These are phyloP conservation scores for Penicillium cosmopolitanum DNA, from an alignment of 495 filamentous ascomycete genomes.

Conservation along the genomic window DNA sequence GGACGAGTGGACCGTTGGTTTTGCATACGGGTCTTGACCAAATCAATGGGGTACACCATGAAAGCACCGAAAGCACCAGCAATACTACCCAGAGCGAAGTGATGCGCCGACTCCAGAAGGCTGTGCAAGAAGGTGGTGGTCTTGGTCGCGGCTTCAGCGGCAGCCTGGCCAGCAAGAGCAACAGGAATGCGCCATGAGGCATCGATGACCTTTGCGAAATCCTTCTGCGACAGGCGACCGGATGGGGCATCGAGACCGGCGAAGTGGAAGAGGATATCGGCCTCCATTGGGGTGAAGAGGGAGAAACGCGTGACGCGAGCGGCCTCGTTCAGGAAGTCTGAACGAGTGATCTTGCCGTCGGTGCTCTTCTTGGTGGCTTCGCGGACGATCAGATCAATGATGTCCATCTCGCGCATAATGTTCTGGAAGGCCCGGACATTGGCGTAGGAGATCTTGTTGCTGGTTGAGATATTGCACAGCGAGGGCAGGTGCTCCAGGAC, in stretches of 20 bases:
- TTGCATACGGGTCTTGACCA: slow-evolving; percentile 98
- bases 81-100: slow-evolving; percentile 84
- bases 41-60: slow-evolving; percentile 98
- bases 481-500: slow-evolving; percentile 91
- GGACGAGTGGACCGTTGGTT: slow-evolving; percentile 84
- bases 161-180: slow-evolving; percentile 40
- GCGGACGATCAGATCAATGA: slow-evolving; percentile 88
- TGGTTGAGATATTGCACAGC: slow-evolving; percentile 90
- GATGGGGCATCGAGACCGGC: slow-evolving; percentile 88
- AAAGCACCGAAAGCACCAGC: slow-evolving; percentile 98
- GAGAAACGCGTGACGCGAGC: slow-evolving; percentile 88
- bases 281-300: slow-evolving; percentile 97
- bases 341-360: slow-evolving; percentile 90
- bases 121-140: slow-evolving; percentile 60
- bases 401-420: slow-evolving; percentile 94
- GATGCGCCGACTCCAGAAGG: slow-evolving; percentile 78
- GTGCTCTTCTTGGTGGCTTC: slow-evolving; percentile 80
- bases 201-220: slow-evolving; percentile 95
- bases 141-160: slow-evolving; percentile 51
- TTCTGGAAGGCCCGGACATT: slow-evolving; percentile 98
- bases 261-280: slow-evolving; percentile 98
- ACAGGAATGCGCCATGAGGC: slow-evolving; percentile 79
- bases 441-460: slow-evolving; percentile 94
- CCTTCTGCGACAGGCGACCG: slow-evolving; percentile 75
- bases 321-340: slow-evolving; percentile 95